Conservation (phyloP, 116 monocot genomes). For the Phalaenopsis hybrid region DNA sequence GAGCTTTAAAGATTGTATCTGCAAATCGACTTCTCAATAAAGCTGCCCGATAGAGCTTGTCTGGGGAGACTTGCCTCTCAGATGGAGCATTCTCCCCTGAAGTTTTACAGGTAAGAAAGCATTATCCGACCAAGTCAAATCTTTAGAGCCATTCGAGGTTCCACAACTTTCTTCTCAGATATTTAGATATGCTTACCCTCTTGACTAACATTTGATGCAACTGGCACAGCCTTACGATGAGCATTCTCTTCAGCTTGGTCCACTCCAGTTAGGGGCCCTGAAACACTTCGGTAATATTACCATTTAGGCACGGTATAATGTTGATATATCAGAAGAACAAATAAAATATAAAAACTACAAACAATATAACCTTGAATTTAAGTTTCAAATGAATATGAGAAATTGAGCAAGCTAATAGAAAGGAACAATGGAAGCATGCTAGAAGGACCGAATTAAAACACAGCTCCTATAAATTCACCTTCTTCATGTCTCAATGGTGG, state of each 20-base stretch:
- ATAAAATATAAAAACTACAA: neutral
- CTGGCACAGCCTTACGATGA: slow-evolving; percentile 17
- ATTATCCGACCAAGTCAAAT: slow-evolving; percentile 26
- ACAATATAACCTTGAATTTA: neutral
- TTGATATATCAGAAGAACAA: neutral
- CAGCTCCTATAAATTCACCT: neutral
- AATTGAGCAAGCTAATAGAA: neutral
- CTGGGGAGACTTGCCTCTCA: slow-evolving; percentile 78
- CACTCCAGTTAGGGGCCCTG: slow-evolving; percentile 24
- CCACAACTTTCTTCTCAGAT: slow-evolving; percentile 24
- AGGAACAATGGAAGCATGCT: neutral
- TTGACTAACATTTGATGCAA: slow-evolving; percentile 20
- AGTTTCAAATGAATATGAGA: neutral
- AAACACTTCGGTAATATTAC: neutral
- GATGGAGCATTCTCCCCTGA: slow-evolving; percentile 73
- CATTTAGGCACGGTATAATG: neutral
- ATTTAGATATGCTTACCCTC: slow-evolving; percentile 66
- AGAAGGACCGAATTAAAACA: neutral
- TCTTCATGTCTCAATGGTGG: neutral
- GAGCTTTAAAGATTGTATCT: slow-evolving; percentile 91
- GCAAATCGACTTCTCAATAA: slow-evolving; percentile 81
- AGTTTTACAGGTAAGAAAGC: slow-evolving; percentile 28
- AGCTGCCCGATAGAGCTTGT: slow-evolving; percentile 73
- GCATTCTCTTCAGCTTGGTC: slow-evolving; percentile 28
- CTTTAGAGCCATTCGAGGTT: slow-evolving; percentile 17